Percentiles rank a stretch among this genome's conserved stretches.
These are phyloP conservation scores for Aureobasidium sp. DNA, from an alignment of 2,329 filamentous ascomycete genomes.

Conservation along the genomic window DNA sequence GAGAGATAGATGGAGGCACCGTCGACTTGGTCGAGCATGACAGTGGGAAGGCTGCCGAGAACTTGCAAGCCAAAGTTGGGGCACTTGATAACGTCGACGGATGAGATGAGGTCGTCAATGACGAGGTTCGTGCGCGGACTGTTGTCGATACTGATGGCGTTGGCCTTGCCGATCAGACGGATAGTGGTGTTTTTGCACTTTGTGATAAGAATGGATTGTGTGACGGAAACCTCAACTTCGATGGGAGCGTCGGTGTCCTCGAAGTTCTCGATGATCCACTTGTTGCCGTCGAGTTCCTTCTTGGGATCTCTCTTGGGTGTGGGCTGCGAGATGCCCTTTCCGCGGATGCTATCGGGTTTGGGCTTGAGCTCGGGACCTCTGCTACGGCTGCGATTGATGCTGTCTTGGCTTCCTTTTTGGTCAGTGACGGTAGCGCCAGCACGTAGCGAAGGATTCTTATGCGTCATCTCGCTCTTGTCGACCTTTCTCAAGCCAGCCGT, in stretches of 20 bases:
- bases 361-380: conserved; percentile 69
- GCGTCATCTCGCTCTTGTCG: conserved; percentile 92
- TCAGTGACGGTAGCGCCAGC: conserved; percentile 61
- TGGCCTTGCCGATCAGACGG: conserved; percentile 85
- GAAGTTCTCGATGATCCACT: conserved; percentile 94
- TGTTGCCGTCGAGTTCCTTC: conserved; percentile 56
- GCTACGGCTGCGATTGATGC: conserved; percentile 60
- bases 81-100: conserved; percentile 91
- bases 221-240: conserved; percentile 71
- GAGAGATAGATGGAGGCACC: conserved; percentile 80
- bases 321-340: conserved; percentile 28
- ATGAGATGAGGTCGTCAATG: conserved; percentile 81
- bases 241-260: conserved; percentile 67
- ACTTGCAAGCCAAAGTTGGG: conserved; percentile 83
- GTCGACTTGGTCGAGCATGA: conserved; percentile 89
- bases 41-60: conserved; percentile 72
- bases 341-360: conserved; percentile 42
- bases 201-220: conserved; percentile 85
- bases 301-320: conserved; percentile 26
- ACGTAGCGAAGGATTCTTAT: conserved; percentile 89
- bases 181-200: conserved; percentile 87
- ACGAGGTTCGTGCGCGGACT: conserved; percentile 75
- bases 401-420: conserved; percentile 44
- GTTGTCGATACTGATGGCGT: conserved; percentile 94
- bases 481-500: conserved; percentile 88